Evolutionary conservation across 2,329 filamentous ascomycete genomes (phyloP), one percentile per base, ranked within the genome.

Genomic region (Hansfordia pulvinata): DNA sequence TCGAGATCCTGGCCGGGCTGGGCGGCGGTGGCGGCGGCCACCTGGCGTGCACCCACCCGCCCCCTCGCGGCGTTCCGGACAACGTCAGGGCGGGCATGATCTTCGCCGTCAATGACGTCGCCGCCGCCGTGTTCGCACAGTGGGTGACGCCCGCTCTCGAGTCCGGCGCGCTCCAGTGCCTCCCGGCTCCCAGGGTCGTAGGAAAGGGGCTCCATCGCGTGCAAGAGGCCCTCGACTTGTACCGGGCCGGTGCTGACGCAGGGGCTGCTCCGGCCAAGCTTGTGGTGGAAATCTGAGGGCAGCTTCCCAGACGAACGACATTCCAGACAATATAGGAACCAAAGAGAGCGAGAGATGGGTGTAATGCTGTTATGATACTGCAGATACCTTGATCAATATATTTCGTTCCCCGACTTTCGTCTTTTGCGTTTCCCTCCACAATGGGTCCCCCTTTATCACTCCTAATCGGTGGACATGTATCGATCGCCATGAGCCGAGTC

Each of bases 1-100:
- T 47, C 8, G 23, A 27, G 14, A 39, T 41, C n/a, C 35, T 41
- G 21, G 32, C 27, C 17, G 37, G 35, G 25, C 31, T 45, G 4
- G 43, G 44, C 11, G 49, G 50, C 15, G 47, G 46, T 6, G 43
- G 44, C 11, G 49, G 50, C 15, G 47, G 46, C 7, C 47, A 53
- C 26, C 40, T 54, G 14, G 49, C 43, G 8, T 48, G 46, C 27
- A 30, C 39, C n/a, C 49, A 53, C 34, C 50, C 52, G 17, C 38
- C 49, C 6, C 23, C 31, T 3, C 33, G 42, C 7, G 39, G 20
- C n/a, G 20, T 46, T 6, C 40, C 47, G 3, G 40, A 34, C 0
- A 50, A 44, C 20, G 44, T 55, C 8, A 44, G 42, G 24, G 36
- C 37, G 2, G 49, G 48, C 10, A 53, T 36, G 29, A 44, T 52